A percentile compares a stretch with the other conserved stretches of the same genome.
Conservation (phyloP, 2,329 filamentous ascomycete genomes). For the Claviceps citrina region DNA sequence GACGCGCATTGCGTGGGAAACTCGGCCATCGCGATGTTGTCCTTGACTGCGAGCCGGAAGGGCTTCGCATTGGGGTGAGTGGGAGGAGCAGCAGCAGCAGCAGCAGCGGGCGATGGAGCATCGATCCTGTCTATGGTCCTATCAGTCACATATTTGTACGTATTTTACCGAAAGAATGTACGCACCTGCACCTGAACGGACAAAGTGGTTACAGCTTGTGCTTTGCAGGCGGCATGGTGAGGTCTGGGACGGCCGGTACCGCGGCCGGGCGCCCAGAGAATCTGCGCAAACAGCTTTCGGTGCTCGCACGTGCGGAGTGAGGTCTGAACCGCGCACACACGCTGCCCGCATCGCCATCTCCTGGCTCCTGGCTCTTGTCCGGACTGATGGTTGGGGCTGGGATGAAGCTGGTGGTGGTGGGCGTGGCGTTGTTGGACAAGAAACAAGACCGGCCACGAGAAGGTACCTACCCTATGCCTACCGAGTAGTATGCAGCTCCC, state of each 20-base stretch:
- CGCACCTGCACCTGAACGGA: constrained; percentile 14
- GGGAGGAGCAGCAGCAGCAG: constrained; percentile 9
- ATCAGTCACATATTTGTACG: too few species aligned
- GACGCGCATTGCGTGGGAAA: constrained; percentile 76
- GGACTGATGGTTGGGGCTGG: too few species aligned
- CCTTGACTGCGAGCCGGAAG: constrained; percentile 50
- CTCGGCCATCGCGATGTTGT: constrained; percentile 55
- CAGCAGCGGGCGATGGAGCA: neutral
- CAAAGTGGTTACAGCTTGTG: constrained; percentile 22
- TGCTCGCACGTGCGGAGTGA: constrained; percentile 3
- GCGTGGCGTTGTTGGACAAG: too few species aligned
- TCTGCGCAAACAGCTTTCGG: neutral
- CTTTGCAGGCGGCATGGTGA: constrained; percentile 14
- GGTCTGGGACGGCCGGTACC: constrained; percentile 2
- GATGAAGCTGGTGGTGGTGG: too few species aligned
- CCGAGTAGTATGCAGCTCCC: too few species aligned
- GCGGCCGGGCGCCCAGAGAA: neutral
- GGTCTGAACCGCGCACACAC: constrained; percentile 13
- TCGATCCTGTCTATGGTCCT: constrained; percentile 1
- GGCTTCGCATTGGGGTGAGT: constrained; percentile 11
- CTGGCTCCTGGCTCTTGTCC: too few species aligned
- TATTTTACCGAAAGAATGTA: too few species aligned
- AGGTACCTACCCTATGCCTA: too few species aligned
- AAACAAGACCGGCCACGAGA: too few species aligned
- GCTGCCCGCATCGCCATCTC: constrained; percentile 15